Evolutionary conservation across 2,329 filamentous ascomycete species (phyloP), one percentile per base, ranked within the genome.

Genomic region (Samsoniella hepiali): DNA sequence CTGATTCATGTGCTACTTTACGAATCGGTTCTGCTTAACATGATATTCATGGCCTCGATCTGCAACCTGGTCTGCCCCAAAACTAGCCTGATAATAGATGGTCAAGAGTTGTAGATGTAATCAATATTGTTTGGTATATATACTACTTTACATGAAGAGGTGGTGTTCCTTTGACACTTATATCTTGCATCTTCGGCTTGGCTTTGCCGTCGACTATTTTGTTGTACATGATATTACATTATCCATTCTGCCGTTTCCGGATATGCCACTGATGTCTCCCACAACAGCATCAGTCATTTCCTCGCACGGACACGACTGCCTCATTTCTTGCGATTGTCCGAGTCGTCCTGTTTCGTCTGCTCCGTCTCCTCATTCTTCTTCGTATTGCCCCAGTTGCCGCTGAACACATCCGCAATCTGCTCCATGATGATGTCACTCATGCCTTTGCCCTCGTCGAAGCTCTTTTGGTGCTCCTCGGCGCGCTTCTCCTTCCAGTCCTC

Each of bases 391-490:
- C 69, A 76, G 59, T 75, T 76, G 5, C 76, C 76, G 45, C 70
- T 74, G 67, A 74, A 84, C 13, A 84, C 84, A 66, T 87, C 84
- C n/a, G 73, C 73, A 62, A 87, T 75, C 72, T 86, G 84, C 9
- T 84, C 82, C 65, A 80, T 73, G 61, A 87, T 87, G 63, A 87
- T 76, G 42, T 81, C 82, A 65, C 80, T 81, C 69, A 84, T 79
- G 3, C 84, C 83, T 68, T 81, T 82, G 5, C 84, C 84, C 65
- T 84, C 80, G 58, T 82, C 78, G 45, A 87, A 71, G 63, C 81
- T 83, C 72, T 80, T 80, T 65, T 76, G 76, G 69, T 86, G 82
- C 71, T 81, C 78, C 69, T 78, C 77, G 3, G 78, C 75, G 65
- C 84, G 76, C 77, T 81, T 80, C 73, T 79, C 73, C 70, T 78